Conservation (phyloP, 768 basidiomycete species). For the Lentinula detonsa region DNA sequence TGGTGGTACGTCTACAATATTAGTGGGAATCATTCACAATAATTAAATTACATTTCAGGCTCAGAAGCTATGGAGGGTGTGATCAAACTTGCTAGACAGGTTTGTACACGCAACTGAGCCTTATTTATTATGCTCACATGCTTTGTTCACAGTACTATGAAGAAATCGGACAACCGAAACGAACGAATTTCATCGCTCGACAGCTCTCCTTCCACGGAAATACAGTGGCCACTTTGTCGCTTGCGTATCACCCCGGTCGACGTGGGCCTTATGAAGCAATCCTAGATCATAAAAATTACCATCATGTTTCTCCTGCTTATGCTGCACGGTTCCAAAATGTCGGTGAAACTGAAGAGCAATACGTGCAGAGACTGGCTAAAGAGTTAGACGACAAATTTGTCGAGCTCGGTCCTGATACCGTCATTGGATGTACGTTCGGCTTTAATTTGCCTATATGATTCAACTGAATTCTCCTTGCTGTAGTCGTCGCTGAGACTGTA, state of each 20-base stretch:
- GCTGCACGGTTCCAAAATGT: constrained; percentile 67
- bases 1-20: constrained; percentile 43
- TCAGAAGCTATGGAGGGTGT: constrained; percentile 87
- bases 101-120: constrained; percentile 18
- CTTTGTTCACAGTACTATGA: constrained; percentile 49
- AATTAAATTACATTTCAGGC: constrained; percentile 31
- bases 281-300: constrained; percentile 60
- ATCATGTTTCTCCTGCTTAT: constrained; percentile 87
- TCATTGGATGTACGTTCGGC: constrained; percentile 65
- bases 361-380: constrained; percentile 68
- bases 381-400: constrained; percentile 85
- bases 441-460: background rate
- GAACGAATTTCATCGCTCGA: constrained; percentile 76
- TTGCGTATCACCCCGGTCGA: constrained; percentile 61
- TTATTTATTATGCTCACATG: background rate
- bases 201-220: constrained; percentile 84
- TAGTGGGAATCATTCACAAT: background rate
- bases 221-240: constrained; percentile 62
- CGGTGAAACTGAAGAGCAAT: constrained; percentile 72
- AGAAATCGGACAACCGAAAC: constrained; percentile 62
- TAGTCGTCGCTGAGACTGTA: constrained; percentile 82
- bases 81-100: constrained; percentile 79
- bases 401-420: constrained; percentile 75
- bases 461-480: background rate
- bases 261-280: constrained; percentile 65